These are phyloP conservation scores for Coniochaeta sp. DNA, from an alignment of 2,329 filamentous ascomycete genomes.

Conservation along the genomic window DNA sequence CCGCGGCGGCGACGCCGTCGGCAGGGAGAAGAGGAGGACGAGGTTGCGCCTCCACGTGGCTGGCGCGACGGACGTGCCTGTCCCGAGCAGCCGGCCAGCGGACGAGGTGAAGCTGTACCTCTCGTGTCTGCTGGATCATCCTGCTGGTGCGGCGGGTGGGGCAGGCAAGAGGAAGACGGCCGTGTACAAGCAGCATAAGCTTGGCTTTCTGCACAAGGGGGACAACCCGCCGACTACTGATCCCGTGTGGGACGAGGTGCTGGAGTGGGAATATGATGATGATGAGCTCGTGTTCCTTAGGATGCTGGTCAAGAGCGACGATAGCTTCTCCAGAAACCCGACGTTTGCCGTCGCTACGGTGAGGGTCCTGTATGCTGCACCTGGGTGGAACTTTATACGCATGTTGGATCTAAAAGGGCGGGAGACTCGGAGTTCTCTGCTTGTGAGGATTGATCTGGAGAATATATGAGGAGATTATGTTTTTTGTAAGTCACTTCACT, in stretches of 20 bases:
- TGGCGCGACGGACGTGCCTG: constrained; percentile 54
- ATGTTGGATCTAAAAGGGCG: constrained; percentile 58
- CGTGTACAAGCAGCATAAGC: constrained; percentile 51
- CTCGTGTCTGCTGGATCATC: constrained; percentile 57
- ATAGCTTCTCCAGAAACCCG: constrained; percentile 54
- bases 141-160: constrained; percentile 37
- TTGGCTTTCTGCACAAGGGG: constrained; percentile 48
- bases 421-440: constrained; percentile 54
- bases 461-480: constrained; percentile 19
- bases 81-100: constrained; percentile 40
- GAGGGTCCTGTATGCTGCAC: constrained; percentile 46
- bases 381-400: constrained; percentile 56
- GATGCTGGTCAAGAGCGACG: constrained; percentile 60
- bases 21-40: constrained; percentile 33
- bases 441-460: constrained; percentile 53
- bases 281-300: constrained; percentile 59
- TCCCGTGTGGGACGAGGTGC: constrained; percentile 57
- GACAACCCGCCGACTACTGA: constrained; percentile 53
- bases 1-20: constrained; percentile 44
- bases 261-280: constrained; percentile 63
- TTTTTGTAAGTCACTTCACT: not conserved
- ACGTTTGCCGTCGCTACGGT: constrained; percentile 54
- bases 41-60: constrained; percentile 51
- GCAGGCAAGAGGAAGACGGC: constrained; percentile 55
- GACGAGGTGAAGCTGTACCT: constrained; percentile 56